Evolutionary conservation across 2,329 filamentous ascomycete genomes (phyloP).

Genomic region (Monosporascus sp.): DNA sequence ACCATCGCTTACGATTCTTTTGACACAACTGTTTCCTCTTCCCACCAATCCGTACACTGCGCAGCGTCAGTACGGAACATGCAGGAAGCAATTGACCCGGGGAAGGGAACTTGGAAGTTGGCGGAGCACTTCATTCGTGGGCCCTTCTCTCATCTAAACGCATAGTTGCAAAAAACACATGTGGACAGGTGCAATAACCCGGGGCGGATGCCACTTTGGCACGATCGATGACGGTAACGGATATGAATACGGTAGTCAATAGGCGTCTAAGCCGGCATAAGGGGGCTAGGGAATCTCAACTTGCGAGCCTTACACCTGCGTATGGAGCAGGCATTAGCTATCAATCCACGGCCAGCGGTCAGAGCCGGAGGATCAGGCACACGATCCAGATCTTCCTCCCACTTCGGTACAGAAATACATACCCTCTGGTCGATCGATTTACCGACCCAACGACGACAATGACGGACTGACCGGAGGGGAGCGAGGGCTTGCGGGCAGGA

Average conservation of each 20-base stretch:
- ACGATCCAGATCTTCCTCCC: background rate
- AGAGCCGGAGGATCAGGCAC: background rate
- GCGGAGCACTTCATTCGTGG: background rate
- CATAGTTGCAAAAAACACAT: background rate
- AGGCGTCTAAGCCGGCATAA: no score
- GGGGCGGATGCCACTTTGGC: background rate
- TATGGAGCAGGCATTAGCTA: no score
- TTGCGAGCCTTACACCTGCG: no score
- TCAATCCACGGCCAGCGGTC: no score
- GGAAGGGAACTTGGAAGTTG: background rate
- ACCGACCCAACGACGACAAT: background rate
- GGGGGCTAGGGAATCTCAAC: no score
- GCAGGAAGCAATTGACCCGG: no score
- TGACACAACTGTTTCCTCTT: background rate
- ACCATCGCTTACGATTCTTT: background rate
- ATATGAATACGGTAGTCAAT: no score
- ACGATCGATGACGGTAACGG: no score
- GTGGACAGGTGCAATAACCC: background rate
- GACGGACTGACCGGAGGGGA: background rate
- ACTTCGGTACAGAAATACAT: background rate
- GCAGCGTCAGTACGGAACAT: background rate
- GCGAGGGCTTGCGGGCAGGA: background rate
- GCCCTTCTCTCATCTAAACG: background rate
- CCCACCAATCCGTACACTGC: background rate
- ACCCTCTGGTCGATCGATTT: background rate